Evolutionary conservation across 306 rosid species (phyloP), one percentile per base, ranked within the genome.

Genomic region (Vigna reflexopilosa): DNA sequence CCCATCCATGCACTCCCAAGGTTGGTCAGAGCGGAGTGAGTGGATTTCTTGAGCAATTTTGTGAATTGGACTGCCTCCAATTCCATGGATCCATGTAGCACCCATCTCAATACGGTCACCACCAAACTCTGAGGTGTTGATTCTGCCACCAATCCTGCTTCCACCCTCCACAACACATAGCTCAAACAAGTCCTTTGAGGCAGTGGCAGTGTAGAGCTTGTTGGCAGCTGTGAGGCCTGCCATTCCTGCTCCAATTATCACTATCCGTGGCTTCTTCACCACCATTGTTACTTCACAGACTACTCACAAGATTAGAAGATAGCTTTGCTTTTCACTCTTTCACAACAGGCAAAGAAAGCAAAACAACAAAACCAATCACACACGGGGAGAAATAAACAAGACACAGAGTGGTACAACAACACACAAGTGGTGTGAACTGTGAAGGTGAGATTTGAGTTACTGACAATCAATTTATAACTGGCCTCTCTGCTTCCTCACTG

Each of bases 41-140:
- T 83, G 62, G 76, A 80, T 92, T 73, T 91, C 85, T 14, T 81
- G 80, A 42, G 99, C 99, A 42, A 95, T 91, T 71, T 87, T 79
- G 83, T 93, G 85, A 75, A 95, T 76, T 32, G 99, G 99, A 69
- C 99, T 95, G 24, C 90, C 95, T 7, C 85, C 90, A 87, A 90
- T 95, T 76, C 99, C 99, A 69, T 95, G 99, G 90, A 95, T 95
- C 99, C 99, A 95, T 47, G 99, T 95, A 62, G 99, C 99, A 22
- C 99, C 99, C 97, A 93, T 89, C 90, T 95, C 99, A 67, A 95
- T 89, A 34, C 83, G 75, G 89, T 91, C 96, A 63, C 99, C 97
- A 65, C 97, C 97, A 69, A 95, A 95, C 87, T 93, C 97, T 0
- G 89, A 86, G 30, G 98, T 88, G 91, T 85, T 91, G 73, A 95